A percentile compares a stretch with the other conserved stretches of the same genome.
These are phyloP conservation scores for Ganoderma lingzhi DNA, from an alignment of 1,284 basidiomycete species.

Conservation along the genomic window DNA sequence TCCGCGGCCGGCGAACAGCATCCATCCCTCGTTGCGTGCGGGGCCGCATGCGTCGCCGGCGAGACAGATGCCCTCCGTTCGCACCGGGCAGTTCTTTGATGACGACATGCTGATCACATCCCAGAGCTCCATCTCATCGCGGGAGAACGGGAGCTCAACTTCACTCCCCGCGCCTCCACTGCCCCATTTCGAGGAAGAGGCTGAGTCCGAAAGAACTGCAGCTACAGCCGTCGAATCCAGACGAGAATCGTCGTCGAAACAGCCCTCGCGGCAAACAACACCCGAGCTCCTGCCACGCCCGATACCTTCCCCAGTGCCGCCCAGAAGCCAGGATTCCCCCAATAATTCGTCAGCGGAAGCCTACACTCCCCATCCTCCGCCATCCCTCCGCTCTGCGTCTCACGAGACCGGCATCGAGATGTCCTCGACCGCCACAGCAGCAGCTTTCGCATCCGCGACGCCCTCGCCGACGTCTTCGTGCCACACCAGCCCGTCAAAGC, in stretches of 20 bases:
- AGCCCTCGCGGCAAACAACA: slow-evolving; percentile 24
- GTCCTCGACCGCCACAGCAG: slow-evolving; percentile 29
- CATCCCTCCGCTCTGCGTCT: slow-evolving; percentile 12
- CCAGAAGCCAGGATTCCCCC: slow-evolving; percentile 4
- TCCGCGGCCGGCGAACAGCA: slow-evolving; percentile 71
- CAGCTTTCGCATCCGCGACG: slow-evolving; percentile 33
- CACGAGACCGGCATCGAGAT: slow-evolving; percentile 27
- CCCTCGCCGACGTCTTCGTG: slow-evolving; percentile 26
- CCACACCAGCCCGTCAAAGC: slow-evolving; percentile 30
- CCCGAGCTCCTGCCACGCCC: neutral
- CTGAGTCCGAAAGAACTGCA: neutral
- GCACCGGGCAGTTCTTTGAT: slow-evolving; percentile 37
- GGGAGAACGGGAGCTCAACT: slow-evolving; percentile 20
- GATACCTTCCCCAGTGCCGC: neutral
- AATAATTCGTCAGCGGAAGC: slow-evolving; percentile 6
- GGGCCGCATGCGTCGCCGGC: slow-evolving; percentile 38
- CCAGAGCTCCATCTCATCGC: slow-evolving; percentile 12
- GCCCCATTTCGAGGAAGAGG: slow-evolving; percentile 1
- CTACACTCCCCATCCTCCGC: slow-evolving; percentile 16
- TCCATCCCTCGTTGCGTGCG: slow-evolving; percentile 75
- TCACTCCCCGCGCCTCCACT: slow-evolving; percentile 16
- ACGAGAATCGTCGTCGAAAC: slow-evolving; percentile 26
- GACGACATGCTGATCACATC: slow-evolving; percentile 34
- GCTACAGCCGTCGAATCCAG: slow-evolving; percentile 12
- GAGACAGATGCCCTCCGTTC: slow-evolving; percentile 32